These are phyloP conservation scores for Penicillium sp. DNA, from an alignment of 2,329 filamentous ascomycete species.

Conservation along the genomic window DNA sequence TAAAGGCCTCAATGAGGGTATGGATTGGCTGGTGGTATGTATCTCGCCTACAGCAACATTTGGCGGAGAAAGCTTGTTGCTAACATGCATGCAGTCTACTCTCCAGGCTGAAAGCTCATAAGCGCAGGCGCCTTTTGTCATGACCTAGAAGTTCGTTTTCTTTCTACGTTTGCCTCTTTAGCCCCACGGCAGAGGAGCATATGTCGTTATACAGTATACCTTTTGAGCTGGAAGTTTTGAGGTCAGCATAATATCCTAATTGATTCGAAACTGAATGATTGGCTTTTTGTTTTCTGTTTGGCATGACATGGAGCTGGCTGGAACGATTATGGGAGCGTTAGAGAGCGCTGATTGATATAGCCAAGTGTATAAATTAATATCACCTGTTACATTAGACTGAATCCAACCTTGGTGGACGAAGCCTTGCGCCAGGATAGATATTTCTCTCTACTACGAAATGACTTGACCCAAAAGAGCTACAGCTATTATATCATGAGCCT, in stretches of 20 bases:
- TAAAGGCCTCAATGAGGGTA: slow-evolving; percentile 91
- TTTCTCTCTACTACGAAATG: too few relatives aligned
- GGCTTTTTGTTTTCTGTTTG: slow-evolving; percentile 14
- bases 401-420: neutral
- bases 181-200: slow-evolving; percentile 31
- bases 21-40: slow-evolving; percentile 96
- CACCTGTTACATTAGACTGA: neutral
- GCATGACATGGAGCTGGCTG: slow-evolving; percentile 8
- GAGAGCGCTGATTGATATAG: slow-evolving; percentile 4
- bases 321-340: slow-evolving; percentile 4
- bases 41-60: neutral
- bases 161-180: slow-evolving; percentile 31
- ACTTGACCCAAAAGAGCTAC: too few relatives aligned
- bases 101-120: slow-evolving; percentile 51
- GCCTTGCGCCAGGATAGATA: neutral
- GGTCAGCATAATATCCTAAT: slow-evolving; percentile 42
- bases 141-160: slow-evolving; percentile 36
- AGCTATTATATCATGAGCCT: too few relatives aligned
- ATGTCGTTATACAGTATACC: slow-evolving; percentile 43
- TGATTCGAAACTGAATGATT: slow-evolving; percentile 23
- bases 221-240: slow-evolving; percentile 28
- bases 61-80: neutral
- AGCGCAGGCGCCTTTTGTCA: slow-evolving; percentile 35
- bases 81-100: slow-evolving; percentile 43
- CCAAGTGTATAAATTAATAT: slow-evolving; percentile 8